These are phyloP conservation scores for Saccharum hybrid DNA, from an alignment of 202 grass and related monocot genomes.

Conservation along the genomic window DNA sequence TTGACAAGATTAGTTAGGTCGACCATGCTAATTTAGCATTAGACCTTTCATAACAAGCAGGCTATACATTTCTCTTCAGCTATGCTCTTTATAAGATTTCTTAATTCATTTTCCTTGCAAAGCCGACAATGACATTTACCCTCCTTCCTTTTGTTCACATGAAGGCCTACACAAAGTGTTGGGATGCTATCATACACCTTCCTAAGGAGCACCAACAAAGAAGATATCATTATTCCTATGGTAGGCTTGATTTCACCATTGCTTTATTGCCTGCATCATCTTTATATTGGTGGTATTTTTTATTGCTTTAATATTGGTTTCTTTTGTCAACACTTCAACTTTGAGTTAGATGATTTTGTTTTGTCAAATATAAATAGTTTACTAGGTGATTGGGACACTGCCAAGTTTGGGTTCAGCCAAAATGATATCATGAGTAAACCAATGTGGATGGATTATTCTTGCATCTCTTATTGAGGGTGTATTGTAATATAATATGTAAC, in stretches of 20 bases:
- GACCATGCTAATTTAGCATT: not conserved
- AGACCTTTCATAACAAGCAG: not conserved
- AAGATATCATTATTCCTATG: slow-evolving; percentile 86
- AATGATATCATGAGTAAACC: not conserved
- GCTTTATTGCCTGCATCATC: slow-evolving; percentile 9
- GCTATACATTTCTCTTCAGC: not conserved
- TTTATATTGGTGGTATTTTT: not conserved
- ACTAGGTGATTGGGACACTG: not conserved
- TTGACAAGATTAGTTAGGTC: not conserved
- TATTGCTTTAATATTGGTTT: not conserved
- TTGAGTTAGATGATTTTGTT: slow-evolving; percentile 15
- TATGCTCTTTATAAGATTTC: slow-evolving; percentile 14
- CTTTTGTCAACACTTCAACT: not conserved
- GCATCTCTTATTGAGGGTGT: not conserved
- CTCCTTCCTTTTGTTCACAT: slow-evolving; percentile 29
- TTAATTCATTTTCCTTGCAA: slow-evolving; percentile 15
- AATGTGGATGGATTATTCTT: not conserved
- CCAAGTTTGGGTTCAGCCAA: not conserved
- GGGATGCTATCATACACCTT: slow-evolving; percentile 87
- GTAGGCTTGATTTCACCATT: slow-evolving; percentile 48
- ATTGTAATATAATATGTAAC: not conserved
- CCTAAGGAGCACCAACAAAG: slow-evolving; percentile 61
- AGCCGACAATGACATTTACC: slow-evolving; percentile 29
- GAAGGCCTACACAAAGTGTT: slow-evolving; percentile 70
- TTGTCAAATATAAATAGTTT: slow-evolving; percentile 19